Evolutionary conservation across 1,284 basidiomycete species (phyloP).

Genomic region (Salmacisia buchloeana): DNA sequence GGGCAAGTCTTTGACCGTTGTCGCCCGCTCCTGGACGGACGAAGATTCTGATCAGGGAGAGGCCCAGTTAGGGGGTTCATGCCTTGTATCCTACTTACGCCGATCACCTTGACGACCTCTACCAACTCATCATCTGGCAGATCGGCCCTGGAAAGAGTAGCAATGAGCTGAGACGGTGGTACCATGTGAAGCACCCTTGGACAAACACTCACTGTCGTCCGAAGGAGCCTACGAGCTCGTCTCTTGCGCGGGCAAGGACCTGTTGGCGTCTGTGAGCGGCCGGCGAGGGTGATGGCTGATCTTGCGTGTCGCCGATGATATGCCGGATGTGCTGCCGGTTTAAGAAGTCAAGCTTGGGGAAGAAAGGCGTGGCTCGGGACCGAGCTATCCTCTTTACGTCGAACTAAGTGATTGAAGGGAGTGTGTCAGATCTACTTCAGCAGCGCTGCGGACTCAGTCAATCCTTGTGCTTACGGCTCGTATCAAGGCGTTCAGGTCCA

Average conservation of each 20-base stretch:
- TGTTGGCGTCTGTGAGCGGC: no score
- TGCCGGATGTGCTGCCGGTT: slow-evolving; percentile 29
- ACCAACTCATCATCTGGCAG: neutral
- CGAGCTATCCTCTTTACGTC: slow-evolving; percentile 36
- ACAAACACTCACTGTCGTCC: neutral
- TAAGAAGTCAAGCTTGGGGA: slow-evolving; percentile 39
- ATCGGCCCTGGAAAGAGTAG: neutral
- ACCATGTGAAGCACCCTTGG: neutral
- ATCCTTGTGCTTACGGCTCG: slow-evolving; percentile 8
- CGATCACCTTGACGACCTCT: neutral
- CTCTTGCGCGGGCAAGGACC: neutral
- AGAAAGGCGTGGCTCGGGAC: slow-evolving; percentile 34
- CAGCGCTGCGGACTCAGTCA: neutral
- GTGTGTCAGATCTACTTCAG: no score
- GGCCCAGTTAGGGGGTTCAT: neutral
- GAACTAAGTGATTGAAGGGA: slow-evolving; percentile 17
- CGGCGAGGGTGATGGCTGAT: no score
- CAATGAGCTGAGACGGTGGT: neutral
- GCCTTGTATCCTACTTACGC: neutral
- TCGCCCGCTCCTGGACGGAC: neutral
- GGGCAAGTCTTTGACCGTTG: neutral
- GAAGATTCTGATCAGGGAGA: neutral
- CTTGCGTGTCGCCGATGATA: no score
- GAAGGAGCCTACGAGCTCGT: neutral
- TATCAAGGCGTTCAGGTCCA: slow-evolving; percentile 35